phyloP scores from a whole-genome alignment of 257 asterid species.

The Solanum corneliomulleri region DNA sequence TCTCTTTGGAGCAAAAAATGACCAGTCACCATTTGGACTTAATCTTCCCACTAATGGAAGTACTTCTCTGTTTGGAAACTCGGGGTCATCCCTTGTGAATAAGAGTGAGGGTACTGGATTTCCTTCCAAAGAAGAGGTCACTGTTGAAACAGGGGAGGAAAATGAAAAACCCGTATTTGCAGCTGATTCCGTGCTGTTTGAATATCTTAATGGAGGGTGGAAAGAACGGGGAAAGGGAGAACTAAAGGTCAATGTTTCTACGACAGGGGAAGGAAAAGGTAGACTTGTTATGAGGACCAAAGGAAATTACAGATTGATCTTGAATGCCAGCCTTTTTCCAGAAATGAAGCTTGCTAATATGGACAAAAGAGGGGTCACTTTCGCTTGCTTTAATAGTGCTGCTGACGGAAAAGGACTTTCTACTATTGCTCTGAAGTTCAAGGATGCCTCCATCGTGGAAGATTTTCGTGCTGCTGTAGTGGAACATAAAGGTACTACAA shows the following conservation, averaged over 20 bases:
- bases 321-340: constrained; percentile 81
- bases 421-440: constrained; percentile 83
- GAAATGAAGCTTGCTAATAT: constrained; percentile 83
- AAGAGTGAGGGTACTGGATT: constrained; percentile 35
- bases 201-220: constrained; percentile 64
- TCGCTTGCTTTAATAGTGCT: constrained; percentile 76
- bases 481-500: constrained; percentile 33
- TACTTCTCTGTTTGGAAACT: constrained; percentile 36
- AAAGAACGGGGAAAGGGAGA: constrained; percentile 97
- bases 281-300: constrained; percentile 81
- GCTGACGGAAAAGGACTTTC: constrained; percentile 68
- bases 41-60: constrained; percentile 16
- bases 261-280: constrained; percentile 44
- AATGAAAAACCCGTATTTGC: constrained; percentile 52
- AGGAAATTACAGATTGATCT: constrained; percentile 74
- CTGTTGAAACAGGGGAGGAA: constrained; percentile 77
- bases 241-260: constrained; percentile 58
- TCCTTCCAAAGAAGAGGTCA: constrained; percentile 49
- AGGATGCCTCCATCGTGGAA: constrained; percentile 55
- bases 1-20: neutral
- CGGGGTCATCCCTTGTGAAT: constrained; percentile 12
- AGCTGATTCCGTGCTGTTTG: constrained; percentile 69
- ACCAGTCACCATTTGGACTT: neutral
- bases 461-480: constrained; percentile 53
- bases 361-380: constrained; percentile 90